Evolutionary conservation across 2,329 filamentous ascomycete species (phyloP).

Genomic region (Colletotrichum filicis): DNA sequence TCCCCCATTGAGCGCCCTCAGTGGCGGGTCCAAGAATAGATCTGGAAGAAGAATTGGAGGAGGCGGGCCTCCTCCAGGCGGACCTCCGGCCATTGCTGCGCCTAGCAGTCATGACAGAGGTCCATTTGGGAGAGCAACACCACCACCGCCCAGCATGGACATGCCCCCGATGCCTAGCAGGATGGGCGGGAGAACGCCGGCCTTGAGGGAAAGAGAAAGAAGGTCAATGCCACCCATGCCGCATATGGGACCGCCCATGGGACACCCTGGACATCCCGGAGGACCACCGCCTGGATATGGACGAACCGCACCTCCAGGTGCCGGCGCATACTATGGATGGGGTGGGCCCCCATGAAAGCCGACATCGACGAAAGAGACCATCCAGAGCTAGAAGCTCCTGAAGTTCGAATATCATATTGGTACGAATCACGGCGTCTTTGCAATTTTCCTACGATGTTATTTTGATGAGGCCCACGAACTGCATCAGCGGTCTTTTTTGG

Average conservation of each 20-base stretch:
- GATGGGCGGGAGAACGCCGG: constrained; percentile 53
- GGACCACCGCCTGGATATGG: constrained; percentile 26
- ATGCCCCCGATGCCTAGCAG: constrained; percentile 1
- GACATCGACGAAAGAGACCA: neutral
- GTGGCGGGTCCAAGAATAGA: constrained; percentile 55
- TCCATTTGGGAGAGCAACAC: constrained; percentile 51
- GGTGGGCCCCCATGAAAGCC: neutral
- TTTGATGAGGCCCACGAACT: constrained; percentile 29
- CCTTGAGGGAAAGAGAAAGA: constrained; percentile 36
- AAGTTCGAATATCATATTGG: constrained; percentile 4
- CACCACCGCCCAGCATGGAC: constrained; percentile 40
- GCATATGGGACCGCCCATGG: neutral
- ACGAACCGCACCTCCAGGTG: constrained; percentile 19
- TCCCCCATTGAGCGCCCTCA: constrained; percentile 67
- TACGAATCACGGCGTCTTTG: neutral
- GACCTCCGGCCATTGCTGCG: constrained; percentile 49
- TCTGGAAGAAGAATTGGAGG: constrained; percentile 46
- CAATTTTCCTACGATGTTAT: constrained; percentile 15
- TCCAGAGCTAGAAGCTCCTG: neutral
- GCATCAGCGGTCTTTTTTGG: constrained; percentile 22
- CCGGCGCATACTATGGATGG: constrained; percentile 24
- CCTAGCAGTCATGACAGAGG: constrained; percentile 46
- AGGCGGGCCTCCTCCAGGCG: neutral
- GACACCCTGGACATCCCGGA: constrained; percentile 11
- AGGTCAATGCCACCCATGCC: constrained; percentile 25